These are phyloP conservation scores for Leishmania gerbilli DNA, from an alignment of 208 protist genomes.

Conservation along the genomic window DNA sequence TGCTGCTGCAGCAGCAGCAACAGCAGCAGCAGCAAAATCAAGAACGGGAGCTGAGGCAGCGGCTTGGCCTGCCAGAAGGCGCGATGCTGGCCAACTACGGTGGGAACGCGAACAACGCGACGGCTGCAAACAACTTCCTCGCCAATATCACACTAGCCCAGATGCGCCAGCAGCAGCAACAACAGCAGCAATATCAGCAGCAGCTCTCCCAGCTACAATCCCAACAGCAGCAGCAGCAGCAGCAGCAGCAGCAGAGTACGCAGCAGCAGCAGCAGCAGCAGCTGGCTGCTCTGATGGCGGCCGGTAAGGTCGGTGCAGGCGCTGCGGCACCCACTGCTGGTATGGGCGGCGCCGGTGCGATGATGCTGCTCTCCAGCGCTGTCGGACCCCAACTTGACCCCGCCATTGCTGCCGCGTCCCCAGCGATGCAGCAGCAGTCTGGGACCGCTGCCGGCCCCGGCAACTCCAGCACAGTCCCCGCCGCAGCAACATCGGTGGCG, in stretches of 20 bases:
- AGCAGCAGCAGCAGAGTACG: conserved; percentile 16
- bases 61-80: conserved; percentile 11
- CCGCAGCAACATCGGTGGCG: background rate
- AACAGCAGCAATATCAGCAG: conserved; percentile 25
- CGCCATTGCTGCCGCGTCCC: conserved; percentile 25
- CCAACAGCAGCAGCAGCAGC: conserved; percentile 28
- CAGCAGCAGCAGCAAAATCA: conserved; percentile 19
- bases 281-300: conserved; percentile 14
- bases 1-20: conserved; percentile 14
- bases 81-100: conserved; percentile 6
- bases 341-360: background rate
- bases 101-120: conserved; percentile 5
- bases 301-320: conserved; percentile 7
- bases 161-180: conserved; percentile 21
- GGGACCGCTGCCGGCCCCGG: conserved; percentile 3
- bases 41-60: conserved; percentile 18
- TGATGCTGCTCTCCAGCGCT: conserved; percentile 21
- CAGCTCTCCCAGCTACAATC: conserved; percentile 18
- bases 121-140: conserved; percentile 1
- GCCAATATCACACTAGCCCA: conserved; percentile 5
- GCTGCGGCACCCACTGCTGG: background rate
- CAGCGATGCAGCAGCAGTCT: conserved; percentile 13
- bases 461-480: conserved; percentile 17
- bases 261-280: conserved; percentile 28
- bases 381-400: conserved; percentile 28